A percentile compares a stretch with the other conserved stretches of the same genome.
phyloP scores from a whole-genome alignment of 106 monocot genomes.

The Dendrobium huoshanense region DNA sequence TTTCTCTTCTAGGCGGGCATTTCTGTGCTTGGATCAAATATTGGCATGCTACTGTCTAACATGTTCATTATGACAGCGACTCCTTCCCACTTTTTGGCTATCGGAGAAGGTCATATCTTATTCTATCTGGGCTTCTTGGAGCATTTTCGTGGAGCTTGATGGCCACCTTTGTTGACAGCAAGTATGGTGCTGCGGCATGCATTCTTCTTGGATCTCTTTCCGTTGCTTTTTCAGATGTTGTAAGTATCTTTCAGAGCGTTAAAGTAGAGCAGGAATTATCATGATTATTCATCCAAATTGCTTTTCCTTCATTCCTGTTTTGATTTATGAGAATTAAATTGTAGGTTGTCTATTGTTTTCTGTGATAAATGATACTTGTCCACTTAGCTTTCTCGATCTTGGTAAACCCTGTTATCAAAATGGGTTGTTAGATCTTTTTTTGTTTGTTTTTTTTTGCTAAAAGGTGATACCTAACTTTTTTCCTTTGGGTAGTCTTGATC shows the following conservation, averaged over 20 bases:
- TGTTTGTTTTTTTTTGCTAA: background rate
- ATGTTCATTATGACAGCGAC: slow-evolving; percentile 54
- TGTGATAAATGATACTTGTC: background rate
- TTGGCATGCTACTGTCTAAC: slow-evolving; percentile 1
- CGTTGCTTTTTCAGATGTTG: slow-evolving; percentile 98
- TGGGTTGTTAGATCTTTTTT: background rate
- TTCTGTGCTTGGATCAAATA: background rate
- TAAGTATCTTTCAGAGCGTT: slow-evolving; percentile 26
- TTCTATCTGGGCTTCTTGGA: slow-evolving; percentile 90
- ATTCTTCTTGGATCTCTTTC: slow-evolving; percentile 95
- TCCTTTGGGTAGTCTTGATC: background rate
- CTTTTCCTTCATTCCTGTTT: background rate
- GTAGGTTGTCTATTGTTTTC: background rate
- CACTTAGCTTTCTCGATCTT: background rate
- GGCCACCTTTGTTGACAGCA: slow-evolving; percentile 83
- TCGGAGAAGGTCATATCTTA: slow-evolving; percentile 91
- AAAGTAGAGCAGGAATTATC: background rate
- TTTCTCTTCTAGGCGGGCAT: slow-evolving; percentile 2
- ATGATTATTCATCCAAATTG: background rate
- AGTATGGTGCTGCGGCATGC: slow-evolving; percentile 69
- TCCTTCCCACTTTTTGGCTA: slow-evolving; percentile 97
- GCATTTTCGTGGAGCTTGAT: slow-evolving; percentile 94
- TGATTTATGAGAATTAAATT: background rate
- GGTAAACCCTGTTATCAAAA: background rate
- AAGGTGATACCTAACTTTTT: background rate